Conservation (phyloP, 192 early-diverging fungal species). For the Gorgonomyces haynaldii region DNA sequence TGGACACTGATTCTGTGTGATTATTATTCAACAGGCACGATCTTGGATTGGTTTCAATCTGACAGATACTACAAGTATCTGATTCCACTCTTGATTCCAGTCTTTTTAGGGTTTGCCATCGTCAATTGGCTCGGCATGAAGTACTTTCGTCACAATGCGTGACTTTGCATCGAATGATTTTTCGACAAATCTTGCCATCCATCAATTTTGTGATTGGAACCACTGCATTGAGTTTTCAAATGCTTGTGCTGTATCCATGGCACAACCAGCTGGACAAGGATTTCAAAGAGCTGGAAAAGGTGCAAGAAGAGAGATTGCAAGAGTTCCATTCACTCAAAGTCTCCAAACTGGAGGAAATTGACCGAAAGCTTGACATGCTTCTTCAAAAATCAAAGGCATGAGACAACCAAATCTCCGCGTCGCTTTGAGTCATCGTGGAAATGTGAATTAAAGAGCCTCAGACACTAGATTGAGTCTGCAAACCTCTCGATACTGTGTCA, state of each 20-base stretch:
- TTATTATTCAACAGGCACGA: background rate
- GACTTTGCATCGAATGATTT: too few species aligned
- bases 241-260: constrained; percentile 8
- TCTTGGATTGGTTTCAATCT: background rate
- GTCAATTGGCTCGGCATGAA: constrained; percentile 97
- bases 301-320: background rate
- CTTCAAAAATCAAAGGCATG: constrained; percentile 20
- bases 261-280: constrained; percentile 6
- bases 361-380: too few species aligned
- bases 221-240: constrained; percentile 8
- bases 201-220: constrained; percentile 4
- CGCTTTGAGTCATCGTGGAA: constrained; percentile 71
- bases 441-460: constrained; percentile 86
- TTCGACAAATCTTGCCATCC: too few species aligned
- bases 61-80: constrained; percentile 76
- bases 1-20: too few species aligned
- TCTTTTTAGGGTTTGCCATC: constrained; percentile 61
- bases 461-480: constrained; percentile 28
- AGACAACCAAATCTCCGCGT: constrained; percentile 72
- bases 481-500: constrained; percentile 54
- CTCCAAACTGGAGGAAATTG: background rate
- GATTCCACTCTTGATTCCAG: constrained; percentile 66
- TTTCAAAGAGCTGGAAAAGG: background rate
- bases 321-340: background rate
- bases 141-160: constrained; percentile 73